Conservation (phyloP, 176 grass and related monocot species). For the Oryza glaberrima region DNA sequence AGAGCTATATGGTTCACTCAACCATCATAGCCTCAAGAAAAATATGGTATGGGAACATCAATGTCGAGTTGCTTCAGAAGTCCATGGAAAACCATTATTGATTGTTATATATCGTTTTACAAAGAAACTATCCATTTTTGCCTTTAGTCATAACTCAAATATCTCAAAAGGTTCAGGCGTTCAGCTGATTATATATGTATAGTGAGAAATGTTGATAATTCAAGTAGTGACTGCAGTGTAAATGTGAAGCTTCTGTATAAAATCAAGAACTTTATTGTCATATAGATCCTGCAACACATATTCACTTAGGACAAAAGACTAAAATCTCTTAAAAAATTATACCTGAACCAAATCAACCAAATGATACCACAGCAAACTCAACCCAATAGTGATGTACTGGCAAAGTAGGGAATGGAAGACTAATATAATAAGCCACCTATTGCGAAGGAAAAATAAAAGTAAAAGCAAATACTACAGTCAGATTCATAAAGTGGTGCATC, state of each 20-base stretch:
- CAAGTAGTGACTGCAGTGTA: constrained; percentile 6
- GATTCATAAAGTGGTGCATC: not conserved
- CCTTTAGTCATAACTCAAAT: not conserved
- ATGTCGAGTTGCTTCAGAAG: constrained; percentile 24
- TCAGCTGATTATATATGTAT: not conserved
- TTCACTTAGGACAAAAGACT: not conserved
- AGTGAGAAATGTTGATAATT: not conserved
- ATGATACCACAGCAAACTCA: not conserved
- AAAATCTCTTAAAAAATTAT: constrained; percentile 4
- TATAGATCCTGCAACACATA: not conserved
- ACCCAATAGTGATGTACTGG: not conserved
- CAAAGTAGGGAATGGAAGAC: not conserved
- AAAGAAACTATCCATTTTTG: not conserved
- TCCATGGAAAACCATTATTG: constrained; percentile 28
- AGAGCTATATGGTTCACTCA: constrained; percentile 14
- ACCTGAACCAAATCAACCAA: not conserved
- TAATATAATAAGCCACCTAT: not conserved
- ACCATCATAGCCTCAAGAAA: constrained; percentile 9
- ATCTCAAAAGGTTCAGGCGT: constrained; percentile 20
- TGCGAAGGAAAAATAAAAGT: not conserved
- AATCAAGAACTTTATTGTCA: not conserved
- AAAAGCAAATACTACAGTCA: not conserved
- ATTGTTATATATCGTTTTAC: constrained; percentile 18
- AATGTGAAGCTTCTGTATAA: not conserved
- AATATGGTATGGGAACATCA: constrained; percentile 1